Evolutionary conservation across 768 basidiomycete species (phyloP).

Genomic region (Roridomyces roridus): DNA sequence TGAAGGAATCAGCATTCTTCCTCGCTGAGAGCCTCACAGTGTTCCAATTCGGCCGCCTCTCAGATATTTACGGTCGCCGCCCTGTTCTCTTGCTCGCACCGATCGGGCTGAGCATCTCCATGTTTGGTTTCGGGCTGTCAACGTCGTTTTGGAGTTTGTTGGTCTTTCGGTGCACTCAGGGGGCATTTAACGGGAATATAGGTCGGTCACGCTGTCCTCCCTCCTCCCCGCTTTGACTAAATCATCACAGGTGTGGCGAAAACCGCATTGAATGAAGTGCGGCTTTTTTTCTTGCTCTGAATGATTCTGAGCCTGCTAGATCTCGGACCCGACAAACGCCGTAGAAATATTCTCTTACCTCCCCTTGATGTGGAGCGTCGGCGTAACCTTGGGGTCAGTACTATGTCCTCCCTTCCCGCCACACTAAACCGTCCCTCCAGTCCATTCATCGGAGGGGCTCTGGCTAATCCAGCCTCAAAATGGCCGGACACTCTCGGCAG

Average conservation of each 20-base stretch:
- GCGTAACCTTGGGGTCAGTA: constrained; percentile 5
- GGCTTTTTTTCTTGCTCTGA: not conserved
- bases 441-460: constrained; percentile 17
- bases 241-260: not conserved
- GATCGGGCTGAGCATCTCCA: constrained; percentile 25
- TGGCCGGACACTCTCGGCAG: constrained; percentile 20
- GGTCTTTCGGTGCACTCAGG: constrained; percentile 14
- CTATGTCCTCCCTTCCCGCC: not conserved
- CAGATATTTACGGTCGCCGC: constrained; percentile 32
- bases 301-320: not conserved
- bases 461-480: constrained; percentile 9
- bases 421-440: not conserved
- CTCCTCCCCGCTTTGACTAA: not conserved
- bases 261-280: constrained; percentile 14
- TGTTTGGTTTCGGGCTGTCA: constrained; percentile 32
- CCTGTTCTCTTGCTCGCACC: constrained; percentile 30
- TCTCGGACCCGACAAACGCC: constrained; percentile 12
- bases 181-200: constrained; percentile 18
- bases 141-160: constrained; percentile 23
- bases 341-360: constrained; percentile 12
- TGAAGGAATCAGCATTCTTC: constrained; percentile 34
- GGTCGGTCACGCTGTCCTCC: not conserved
- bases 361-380: constrained; percentile 10
- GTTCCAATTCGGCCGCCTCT: constrained; percentile 30
- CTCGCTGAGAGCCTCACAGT: constrained; percentile 28